Percentiles rank a stretch among this genome's conserved stretches.
Conservation (phyloP, 495 filamentous ascomycete species). For the Penicillium turbatum region DNA sequence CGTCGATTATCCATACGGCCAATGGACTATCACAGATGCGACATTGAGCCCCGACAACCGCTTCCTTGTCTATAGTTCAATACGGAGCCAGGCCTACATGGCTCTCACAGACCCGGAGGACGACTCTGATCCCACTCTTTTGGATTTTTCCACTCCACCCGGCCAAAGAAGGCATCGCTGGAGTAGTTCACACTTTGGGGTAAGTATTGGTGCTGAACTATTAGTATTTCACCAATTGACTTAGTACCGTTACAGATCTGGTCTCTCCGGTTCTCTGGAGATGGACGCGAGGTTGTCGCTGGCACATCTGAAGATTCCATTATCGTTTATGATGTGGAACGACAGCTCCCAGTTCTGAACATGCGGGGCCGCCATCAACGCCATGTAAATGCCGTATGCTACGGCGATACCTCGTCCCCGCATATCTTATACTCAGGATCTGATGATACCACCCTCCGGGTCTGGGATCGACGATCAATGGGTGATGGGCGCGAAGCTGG, state of each 20-base stretch:
- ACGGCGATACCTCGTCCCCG: conserved; percentile 81
- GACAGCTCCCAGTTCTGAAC: conserved; percentile 63
- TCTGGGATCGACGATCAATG: conserved; percentile 93
- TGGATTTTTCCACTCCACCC: conserved; percentile 64
- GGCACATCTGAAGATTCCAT: conserved; percentile 76
- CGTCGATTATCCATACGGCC: conserved; percentile 75
- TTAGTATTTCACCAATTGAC: conserved; percentile 5
- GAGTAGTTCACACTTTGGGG: conserved; percentile 48
- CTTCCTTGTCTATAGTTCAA: conserved; percentile 84
- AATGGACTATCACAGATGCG: conserved; percentile 96
- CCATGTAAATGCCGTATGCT: conserved; percentile 97
- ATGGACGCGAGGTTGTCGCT: conserved; percentile 86
- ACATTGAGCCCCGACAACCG: conserved; percentile 87
- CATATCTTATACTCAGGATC: conserved; percentile 97
- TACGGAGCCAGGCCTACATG: conserved; percentile 74
- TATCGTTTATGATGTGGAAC: conserved; percentile 91
- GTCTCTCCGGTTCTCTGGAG: conserved; percentile 89
- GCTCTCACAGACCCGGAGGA: conserved; percentile 83
- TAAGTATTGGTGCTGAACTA: conserved; percentile 23
- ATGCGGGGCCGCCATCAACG: conserved; percentile 69
- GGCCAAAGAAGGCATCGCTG: conserved; percentile 36
- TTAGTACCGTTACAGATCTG: conserved; percentile 59
- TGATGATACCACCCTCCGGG: conserved; percentile 67
- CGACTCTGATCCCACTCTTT: conserved; percentile 64
- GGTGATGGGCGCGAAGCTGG: conserved; percentile 83